A percentile compares a stretch with the other conserved stretches of the same genome.
Evolutionary conservation across 2,329 filamentous ascomycete species (phyloP).

Genomic region (Rutstroemia sydowiana): DNA sequence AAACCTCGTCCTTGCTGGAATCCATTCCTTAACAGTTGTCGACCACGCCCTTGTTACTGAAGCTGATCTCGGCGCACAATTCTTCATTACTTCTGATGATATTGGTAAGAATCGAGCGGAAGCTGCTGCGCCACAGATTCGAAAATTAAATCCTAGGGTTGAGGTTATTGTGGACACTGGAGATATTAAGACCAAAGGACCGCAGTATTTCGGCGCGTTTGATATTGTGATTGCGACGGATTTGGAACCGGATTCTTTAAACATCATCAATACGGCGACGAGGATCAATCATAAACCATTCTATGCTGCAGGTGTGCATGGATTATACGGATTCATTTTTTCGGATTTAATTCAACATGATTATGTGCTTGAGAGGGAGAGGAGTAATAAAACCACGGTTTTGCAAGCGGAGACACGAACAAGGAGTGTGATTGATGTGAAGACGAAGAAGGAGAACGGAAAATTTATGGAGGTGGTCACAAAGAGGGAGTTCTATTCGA

Average conservation of each 20-base stretch:
- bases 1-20: slow-evolving; percentile 89
- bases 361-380: slow-evolving; percentile 79
- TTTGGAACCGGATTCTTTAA: slow-evolving; percentile 65
- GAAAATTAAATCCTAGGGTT: slow-evolving; percentile 85
- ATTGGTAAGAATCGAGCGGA: slow-evolving; percentile 79
- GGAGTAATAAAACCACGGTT: slow-evolving; percentile 63
- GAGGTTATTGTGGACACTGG: slow-evolving; percentile 62
- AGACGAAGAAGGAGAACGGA: slow-evolving; percentile 59
- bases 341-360: slow-evolving; percentile 86
- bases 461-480: slow-evolving; percentile 80
- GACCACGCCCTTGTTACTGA: slow-evolving; percentile 71
- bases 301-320: slow-evolving; percentile 81
- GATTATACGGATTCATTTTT: slow-evolving; percentile 92
- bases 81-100: slow-evolving; percentile 65
- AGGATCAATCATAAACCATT: slow-evolving; percentile 73
- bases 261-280: slow-evolving; percentile 78
- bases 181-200: slow-evolving; percentile 58
- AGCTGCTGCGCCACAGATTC: slow-evolving; percentile 69
- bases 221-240: slow-evolving; percentile 88
- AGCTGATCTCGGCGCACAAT: slow-evolving; percentile 73
- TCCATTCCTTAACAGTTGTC: slow-evolving; percentile 81
- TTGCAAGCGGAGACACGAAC: slow-evolving; percentile 66
- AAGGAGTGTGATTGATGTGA: slow-evolving; percentile 64
- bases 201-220: slow-evolving; percentile 70
- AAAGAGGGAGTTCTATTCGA: slow-evolving; percentile 85